phyloP scores from a whole-genome alignment of 345 rosid genomes.

The Sapria himalayana region DNA sequence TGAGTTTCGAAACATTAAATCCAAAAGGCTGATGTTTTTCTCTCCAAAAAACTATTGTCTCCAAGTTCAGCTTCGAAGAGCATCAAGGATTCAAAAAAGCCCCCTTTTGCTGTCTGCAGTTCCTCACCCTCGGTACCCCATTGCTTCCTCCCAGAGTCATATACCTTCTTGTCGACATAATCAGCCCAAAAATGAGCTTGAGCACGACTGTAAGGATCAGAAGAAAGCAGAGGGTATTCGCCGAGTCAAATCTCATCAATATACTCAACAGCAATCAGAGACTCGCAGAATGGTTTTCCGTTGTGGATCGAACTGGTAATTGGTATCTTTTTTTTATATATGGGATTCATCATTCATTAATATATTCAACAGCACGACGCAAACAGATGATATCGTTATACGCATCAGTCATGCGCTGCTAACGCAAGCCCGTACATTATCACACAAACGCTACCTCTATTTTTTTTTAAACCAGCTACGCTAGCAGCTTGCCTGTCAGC shows the following conservation, averaged over 20 bases:
- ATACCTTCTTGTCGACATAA: constrained; percentile 9
- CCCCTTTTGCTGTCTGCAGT: constrained; percentile 9
- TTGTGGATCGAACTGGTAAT: too few species aligned
- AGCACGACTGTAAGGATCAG: constrained; percentile 8
- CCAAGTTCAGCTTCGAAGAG: constrained; percentile 10
- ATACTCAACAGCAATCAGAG: constrained; percentile 7
- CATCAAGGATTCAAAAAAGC: constrained; percentile 5
- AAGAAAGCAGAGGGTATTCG: constrained; percentile 4
- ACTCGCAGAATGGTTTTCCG: constrained; percentile 9
- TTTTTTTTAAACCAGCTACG: too few species aligned
- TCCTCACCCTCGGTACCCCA: constrained; percentile 9
- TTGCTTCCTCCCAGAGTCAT: not conserved
- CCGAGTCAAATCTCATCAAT: constrained; percentile 9
- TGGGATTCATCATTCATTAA: too few species aligned
- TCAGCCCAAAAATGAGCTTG: constrained; percentile 9
- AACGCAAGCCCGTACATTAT: too few species aligned
- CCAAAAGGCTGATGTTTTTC: too few species aligned
- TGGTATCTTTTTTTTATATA: too few species aligned
- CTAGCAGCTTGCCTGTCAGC: too few species aligned
- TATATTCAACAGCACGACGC: too few species aligned
- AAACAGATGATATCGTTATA: too few species aligned
- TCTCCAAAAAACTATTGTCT: constrained; percentile 5
- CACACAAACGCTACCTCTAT: too few species aligned
- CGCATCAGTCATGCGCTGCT: too few species aligned
- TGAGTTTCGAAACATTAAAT: too few species aligned